Conservation (phyloP, 495 filamentous ascomycete genomes). For the Pyronema omphalodes region DNA sequence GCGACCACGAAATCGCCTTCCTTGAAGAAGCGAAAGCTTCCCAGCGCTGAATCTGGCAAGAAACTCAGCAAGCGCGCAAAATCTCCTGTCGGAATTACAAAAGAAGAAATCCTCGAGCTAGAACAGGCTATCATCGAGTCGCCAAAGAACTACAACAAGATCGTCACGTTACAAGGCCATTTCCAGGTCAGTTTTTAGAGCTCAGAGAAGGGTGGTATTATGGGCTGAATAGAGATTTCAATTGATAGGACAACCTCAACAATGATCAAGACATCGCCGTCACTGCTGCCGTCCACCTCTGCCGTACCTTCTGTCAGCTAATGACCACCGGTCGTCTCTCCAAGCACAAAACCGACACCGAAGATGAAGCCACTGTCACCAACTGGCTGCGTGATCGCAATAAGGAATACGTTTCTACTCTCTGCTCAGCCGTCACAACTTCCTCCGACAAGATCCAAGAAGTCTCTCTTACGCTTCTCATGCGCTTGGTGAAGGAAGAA, state of each 20-base stretch:
- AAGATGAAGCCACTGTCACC: constrained; percentile 55
- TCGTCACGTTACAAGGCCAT: constrained; percentile 49
- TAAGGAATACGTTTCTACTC: constrained; percentile 42
- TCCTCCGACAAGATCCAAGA: constrained; percentile 14
- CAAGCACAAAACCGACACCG: constrained; percentile 40
- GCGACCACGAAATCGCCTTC: not conserved
- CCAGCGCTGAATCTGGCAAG: not conserved
- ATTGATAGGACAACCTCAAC: not conserved
- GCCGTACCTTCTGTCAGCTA: constrained; percentile 72
- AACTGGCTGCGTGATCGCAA: constrained; percentile 63
- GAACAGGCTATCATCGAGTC: constrained; percentile 30
- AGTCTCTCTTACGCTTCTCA: constrained; percentile 42
- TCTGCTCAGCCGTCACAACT: constrained; percentile 24
- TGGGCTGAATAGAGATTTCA: not conserved
- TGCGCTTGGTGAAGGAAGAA: constrained; percentile 69
- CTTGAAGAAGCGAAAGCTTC: constrained; percentile 2
- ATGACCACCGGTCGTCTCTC: constrained; percentile 55
- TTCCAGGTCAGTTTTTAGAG: constrained; percentile 27
- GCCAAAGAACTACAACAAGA: constrained; percentile 82
- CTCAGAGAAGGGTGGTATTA: not conserved
- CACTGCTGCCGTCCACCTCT: constrained; percentile 59
- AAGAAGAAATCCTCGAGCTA: constrained; percentile 14
- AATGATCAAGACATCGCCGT: constrained; percentile 14
- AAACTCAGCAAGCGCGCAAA: not conserved
- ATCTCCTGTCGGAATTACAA: not conserved